Conservation (phyloP, 352 stramenopile genomes). For the Globisporangium viniferum region DNA sequence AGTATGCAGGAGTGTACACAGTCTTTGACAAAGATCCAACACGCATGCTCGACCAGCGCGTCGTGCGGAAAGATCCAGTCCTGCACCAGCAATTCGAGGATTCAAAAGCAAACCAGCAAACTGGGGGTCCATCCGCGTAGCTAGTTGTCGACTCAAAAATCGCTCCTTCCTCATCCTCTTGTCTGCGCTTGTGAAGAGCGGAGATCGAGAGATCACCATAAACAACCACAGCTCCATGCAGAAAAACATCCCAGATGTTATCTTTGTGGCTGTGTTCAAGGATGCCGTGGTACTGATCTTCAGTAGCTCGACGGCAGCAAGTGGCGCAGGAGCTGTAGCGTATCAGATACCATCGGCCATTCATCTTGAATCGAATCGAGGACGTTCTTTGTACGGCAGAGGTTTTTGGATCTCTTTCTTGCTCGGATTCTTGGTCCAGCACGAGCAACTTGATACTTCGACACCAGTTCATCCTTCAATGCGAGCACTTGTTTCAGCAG, state of each 20-base stretch:
- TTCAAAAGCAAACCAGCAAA: conserved; percentile 18
- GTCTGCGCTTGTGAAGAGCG: conserved; percentile 1
- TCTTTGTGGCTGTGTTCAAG: not conserved
- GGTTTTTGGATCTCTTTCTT: not conserved
- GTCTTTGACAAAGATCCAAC: not conserved
- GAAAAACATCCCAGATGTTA: conserved; percentile 11
- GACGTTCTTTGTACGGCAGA: not conserved
- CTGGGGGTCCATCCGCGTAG: conserved; percentile 11
- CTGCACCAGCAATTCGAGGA: conserved; percentile 13
- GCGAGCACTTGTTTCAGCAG: conserved; percentile 13
- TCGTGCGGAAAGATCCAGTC: conserved; percentile 6
- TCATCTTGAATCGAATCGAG: conserved; percentile 6
- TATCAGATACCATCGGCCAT: not conserved
- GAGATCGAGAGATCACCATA: not conserved
- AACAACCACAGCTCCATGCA: conserved; percentile 20
- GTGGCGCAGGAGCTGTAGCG: conserved; percentile 7
- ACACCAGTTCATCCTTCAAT: conserved; percentile 1
- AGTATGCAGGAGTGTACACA: not conserved
- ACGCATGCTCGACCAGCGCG: conserved; percentile 8
- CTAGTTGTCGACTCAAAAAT: conserved; percentile 4
- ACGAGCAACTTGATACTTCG: not conserved
- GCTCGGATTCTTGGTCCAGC: not conserved
- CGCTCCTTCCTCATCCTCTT: not conserved
- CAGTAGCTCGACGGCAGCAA: conserved; percentile 10
- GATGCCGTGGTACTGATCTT: not conserved